Percentiles rank a stretch among this genome's conserved stretches.
Conservation (phyloP, 139 green algal species). For the Nannochloris sp. region DNA sequence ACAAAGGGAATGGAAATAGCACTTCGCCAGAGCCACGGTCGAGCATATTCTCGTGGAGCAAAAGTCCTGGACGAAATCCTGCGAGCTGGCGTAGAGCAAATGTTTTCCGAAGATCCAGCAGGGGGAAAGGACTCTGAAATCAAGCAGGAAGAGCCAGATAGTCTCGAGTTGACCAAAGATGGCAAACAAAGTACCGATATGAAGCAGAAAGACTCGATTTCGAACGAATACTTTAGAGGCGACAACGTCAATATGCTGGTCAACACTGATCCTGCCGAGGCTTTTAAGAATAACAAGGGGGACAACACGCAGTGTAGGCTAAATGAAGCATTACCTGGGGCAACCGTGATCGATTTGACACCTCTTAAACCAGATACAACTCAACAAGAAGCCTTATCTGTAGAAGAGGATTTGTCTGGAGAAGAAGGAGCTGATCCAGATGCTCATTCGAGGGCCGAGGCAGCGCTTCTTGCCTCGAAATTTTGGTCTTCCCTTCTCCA, state of each 20-base stretch:
- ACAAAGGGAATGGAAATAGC: slow-evolving; percentile 27
- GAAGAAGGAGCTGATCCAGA: slow-evolving; percentile 9
- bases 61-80: slow-evolving; percentile 56
- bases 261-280: slow-evolving; percentile 8
- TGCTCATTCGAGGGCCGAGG: slow-evolving; percentile 21
- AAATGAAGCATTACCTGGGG: slow-evolving; percentile 8
- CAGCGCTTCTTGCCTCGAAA: slow-evolving; percentile 10
- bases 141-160: slow-evolving; percentile 6
- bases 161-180: neutral
- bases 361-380: neutral
- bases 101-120: slow-evolving; percentile 33
- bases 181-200: neutral
- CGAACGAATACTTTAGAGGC: slow-evolving; percentile 11
- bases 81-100: slow-evolving; percentile 34
- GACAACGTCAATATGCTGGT: slow-evolving; percentile 25
- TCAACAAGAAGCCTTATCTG: no score
- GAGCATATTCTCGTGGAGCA: slow-evolving; percentile 14
- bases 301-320: neutral
- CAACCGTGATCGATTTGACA: neutral
- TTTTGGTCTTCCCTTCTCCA: slow-evolving; percentile 57
- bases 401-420: slow-evolving; percentile 24
- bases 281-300: slow-evolving; percentile 10
- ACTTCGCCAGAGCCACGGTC: slow-evolving; percentile 30
- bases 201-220: slow-evolving; percentile 5
- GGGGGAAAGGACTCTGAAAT: neutral